Evolutionary conservation across 192 early-diverging fungal species (phyloP).

Genomic region (Geosiphon pyriformis): DNA sequence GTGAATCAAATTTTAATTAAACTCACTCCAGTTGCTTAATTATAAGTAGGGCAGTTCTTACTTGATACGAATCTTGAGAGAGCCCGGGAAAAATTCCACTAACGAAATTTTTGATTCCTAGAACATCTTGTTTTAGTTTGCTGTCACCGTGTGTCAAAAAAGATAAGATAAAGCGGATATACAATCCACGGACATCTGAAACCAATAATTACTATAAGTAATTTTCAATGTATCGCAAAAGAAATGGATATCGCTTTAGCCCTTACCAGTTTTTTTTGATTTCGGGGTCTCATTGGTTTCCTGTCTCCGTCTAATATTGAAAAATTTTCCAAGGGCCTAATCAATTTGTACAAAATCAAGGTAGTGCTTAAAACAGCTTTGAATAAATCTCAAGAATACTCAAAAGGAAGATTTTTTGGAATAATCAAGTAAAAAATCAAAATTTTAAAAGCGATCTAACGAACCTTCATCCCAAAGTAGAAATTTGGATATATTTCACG

Average conservation of each 20-base stretch:
- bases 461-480: conserved; percentile 47
- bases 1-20: not conserved
- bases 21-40: not conserved
- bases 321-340: conserved; percentile 37
- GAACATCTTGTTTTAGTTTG: conserved; percentile 58
- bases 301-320: conserved; percentile 30
- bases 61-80: conserved; percentile 59
- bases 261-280: not conserved
- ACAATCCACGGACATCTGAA: conserved; percentile 63
- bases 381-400: too few relatives aligned
- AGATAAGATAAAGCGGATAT: conserved; percentile 69
- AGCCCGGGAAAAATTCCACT: conserved; percentile 65
- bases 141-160: conserved; percentile 71
- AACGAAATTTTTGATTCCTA: conserved; percentile 70
- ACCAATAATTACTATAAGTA: too few relatives aligned
- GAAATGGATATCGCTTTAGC: not conserved
- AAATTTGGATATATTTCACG: conserved; percentile 68
- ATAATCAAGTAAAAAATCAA: not conserved
- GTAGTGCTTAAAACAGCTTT: too few relatives aligned
- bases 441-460: not conserved
- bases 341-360: too few relatives aligned
- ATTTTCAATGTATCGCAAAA: too few relatives aligned
- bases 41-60: conserved; percentile 29
- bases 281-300: conserved; percentile 22
- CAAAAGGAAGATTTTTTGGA: not conserved